Evolutionary conservation across 345 rosid species (phyloP), one percentile per base, ranked within the genome.

Genomic region (Sonneratia alba): DNA sequence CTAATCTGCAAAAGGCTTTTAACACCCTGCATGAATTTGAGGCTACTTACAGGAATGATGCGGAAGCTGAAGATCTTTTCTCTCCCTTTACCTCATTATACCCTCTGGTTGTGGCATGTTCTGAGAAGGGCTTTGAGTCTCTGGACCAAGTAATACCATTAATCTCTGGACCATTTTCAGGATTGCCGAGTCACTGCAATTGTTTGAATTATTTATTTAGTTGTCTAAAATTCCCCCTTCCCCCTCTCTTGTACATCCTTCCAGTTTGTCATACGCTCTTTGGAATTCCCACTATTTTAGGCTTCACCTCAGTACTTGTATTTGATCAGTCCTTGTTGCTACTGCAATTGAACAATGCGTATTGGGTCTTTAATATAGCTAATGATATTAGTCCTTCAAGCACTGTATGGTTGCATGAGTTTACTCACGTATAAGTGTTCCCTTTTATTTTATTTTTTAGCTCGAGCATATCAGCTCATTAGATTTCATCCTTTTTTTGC

Each of bases 41-140:
- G 85, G 40, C 88, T 72, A 74, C 91, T 56, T 82, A 87, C 75
- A 87, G 76, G 15, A 81, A 74, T 74, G 73, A 43, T 57, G 78
- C 75, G 63, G 83, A 87, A 79, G 57, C 69, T 61, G 77, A 81
- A 81, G 97, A 90, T 75, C 15, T 89, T 75, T 88, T 95, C 76
- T 95, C 96, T 11, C 99, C 99, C 43, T 95, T 95, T 76, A 87
- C 90, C 76, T 89, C 90, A 15, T 73, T 95, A 68, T 40, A 83
- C 70, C 97, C 99, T 6, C 79, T 95, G 79, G 99, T 82, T 69
- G 77, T 86, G 76, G 97, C 97, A 1, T 95, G 94, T 90, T 80
- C 92, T 74, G 86, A 84, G 83, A 92, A 87, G 70, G 97, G 97
- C 53, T 92, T 88, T 71, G 97, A 83, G 84, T 86, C 97, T 43